Evolutionary conservation across 2,329 filamentous ascomycete species (phyloP), one percentile per base, ranked within the genome.

Genomic region (Cephalotrichum gorgonifer): DNA sequence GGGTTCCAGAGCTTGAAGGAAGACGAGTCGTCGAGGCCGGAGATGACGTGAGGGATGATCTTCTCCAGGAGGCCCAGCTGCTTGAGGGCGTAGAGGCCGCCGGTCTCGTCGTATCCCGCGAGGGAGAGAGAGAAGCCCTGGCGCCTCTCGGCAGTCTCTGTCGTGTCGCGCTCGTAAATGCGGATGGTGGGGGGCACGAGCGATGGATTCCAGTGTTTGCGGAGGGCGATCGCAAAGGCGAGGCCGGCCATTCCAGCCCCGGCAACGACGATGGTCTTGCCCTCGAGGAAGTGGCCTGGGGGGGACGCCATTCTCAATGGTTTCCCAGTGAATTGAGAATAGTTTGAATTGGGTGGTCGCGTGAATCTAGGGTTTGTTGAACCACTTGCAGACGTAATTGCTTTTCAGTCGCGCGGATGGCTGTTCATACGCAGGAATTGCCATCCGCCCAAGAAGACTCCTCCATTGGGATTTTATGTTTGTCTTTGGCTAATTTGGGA

Each of bases 211-310:
- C 69, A 73, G 3, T 64, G 59, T 45, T 65, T 66, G 30, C 59
- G 60, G 8, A 74, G 57, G 14, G 66, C 62, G 44, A 64, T 56
- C 25, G 62, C 64, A 49, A 74, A 73, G 6, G 68, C 58, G 11
- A 68, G 62, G 4, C 71, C 69, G 9, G 69, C 64, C 22, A 73
- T 60, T 26, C 71, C 71, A 20, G 60, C 68, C 5, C 71, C 71
- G 4, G 66, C 61, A 8, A 74, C 57, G 22, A 72, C 59, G 47
- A 73, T 68, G 31, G 60, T 65, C 54, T 71, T 71, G 14, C 63
- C 62, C 5, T 62, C 56, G 15, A 71, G 61, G 44, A 64, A 60
- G 45, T 59, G 62, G 22, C 6, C 11, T 22, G 7, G 6, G 20
- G n/a, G 17, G 11, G n/a, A 20, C 17, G 35, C 35, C 35, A 39